Evolutionary conservation across 352 stramenopile genomes (phyloP), one percentile per base, ranked within the genome.

Genomic region (Phytopythium aichiense): DNA sequence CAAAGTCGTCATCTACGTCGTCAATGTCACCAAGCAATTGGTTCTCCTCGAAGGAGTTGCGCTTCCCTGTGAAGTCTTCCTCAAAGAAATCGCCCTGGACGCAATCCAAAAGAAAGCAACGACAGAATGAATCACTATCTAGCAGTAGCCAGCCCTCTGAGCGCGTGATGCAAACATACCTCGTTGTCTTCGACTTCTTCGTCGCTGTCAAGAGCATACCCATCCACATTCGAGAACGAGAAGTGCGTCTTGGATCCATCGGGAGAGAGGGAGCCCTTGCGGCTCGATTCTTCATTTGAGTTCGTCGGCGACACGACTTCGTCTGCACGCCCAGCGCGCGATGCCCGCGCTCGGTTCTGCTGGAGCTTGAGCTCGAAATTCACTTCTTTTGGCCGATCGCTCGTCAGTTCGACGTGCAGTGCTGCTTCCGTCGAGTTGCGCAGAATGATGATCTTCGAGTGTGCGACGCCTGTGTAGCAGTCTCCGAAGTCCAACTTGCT

Each of bases 401-500:
- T 95, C 42, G 81, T 85, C 54, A 96, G 61, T 23, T 96, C 84
- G 37, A 96, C 84, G 64, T 96, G 85, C 25, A 96, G 67, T 35
- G 87, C 74, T 25, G 77, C 84, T 48, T 95, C 86, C 0, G 84
- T 96, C 54, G 88, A 90, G 66, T 96, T 96, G 33, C 87, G 84
- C 52, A 96, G 74, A 40, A 92, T 56, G 18, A 96, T 76, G 5
- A 85, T 73, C 66, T 95, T 96, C 12, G 84, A 91, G 25, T 87
- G 91, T 16, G 86, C 69, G 16, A 94, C 87, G 30, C 85, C 86
- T 7, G 83, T 87, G 68, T 94, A 96, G 59, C 86, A 95, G 66
- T 96, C 88, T 11, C 88, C 88, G 68, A 95, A 96, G 72, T 96
- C 86, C 51, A 96, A 63, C 40, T 90, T 87, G 67, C 87, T 94